Conservation (phyloP, 2,329 filamentous ascomycete genomes). For the Fusarium miscanthi region DNA sequence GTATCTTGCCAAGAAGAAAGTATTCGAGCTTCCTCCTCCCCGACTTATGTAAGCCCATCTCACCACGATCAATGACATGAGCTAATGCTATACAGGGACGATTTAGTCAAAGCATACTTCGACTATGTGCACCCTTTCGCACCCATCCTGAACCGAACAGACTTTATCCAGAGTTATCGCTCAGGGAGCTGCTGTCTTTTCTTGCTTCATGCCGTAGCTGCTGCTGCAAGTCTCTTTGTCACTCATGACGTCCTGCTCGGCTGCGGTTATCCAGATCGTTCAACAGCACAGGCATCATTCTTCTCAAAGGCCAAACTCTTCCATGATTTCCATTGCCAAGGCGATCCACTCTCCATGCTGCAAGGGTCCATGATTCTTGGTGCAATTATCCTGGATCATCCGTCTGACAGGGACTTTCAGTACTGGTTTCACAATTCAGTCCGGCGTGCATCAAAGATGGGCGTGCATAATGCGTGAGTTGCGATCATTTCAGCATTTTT, state of each 20-base stretch:
- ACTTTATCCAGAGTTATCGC: conserved; percentile 17
- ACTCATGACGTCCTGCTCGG: conserved; percentile 9
- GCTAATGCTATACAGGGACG: conserved; percentile 2
- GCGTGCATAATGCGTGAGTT: conserved; percentile 12
- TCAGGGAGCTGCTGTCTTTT: conserved; percentile 22
- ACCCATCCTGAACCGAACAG: conserved; percentile 10
- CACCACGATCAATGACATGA: fast-evolving
- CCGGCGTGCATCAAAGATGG: conserved; percentile 10
- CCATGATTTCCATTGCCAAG: conserved; percentile 33
- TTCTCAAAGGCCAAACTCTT: conserved; percentile 33
- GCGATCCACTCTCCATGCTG: conserved; percentile 1
- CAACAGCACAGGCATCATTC: conserved; percentile 19
- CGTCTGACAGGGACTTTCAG: conserved; percentile 25
- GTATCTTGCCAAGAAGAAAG: conserved; percentile 31
- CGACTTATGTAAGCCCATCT: neutral
- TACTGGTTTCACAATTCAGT: conserved; percentile 38
- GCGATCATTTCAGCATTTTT: fast-evolving
- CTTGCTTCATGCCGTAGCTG: conserved; percentile 11
- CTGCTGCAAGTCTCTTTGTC: neutral
- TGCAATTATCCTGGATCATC: conserved; percentile 17
- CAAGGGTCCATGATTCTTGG: conserved; percentile 30
- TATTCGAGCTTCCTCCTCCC: conserved; percentile 24
- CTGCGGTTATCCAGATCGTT: conserved; percentile 21
- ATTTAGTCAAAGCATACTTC: conserved; percentile 25
- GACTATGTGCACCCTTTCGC: conserved; percentile 24